Evolutionary conservation across 306 rosid species (phyloP).

Genomic region (Dalbergia cochinchinensis): DNA sequence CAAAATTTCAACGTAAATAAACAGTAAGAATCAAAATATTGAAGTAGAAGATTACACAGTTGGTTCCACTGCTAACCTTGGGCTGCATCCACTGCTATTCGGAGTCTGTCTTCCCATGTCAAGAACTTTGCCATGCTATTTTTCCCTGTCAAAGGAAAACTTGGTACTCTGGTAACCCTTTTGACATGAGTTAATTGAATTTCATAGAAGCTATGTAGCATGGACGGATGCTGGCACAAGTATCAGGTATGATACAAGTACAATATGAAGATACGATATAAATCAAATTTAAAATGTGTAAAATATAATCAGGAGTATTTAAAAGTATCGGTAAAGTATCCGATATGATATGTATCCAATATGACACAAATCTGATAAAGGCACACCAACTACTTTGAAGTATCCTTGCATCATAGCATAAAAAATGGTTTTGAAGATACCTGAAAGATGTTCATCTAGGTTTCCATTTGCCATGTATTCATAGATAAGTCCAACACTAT

Average conservation of each 20-base stretch:
- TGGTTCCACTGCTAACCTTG: constrained; percentile 53
- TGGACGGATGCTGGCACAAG: too few species aligned
- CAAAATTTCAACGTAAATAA: neutral
- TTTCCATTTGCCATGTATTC: constrained; percentile 56
- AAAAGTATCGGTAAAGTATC: too few species aligned
- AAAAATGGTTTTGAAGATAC: constrained; percentile 24
- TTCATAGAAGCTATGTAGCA: too few species aligned
- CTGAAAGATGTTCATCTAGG: constrained; percentile 51
- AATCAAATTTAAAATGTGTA: too few species aligned
- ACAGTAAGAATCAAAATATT: neutral
- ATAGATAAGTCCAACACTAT: constrained; percentile 46
- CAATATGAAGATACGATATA: too few species aligned
- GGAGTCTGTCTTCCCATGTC: constrained; percentile 60
- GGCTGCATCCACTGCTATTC: constrained; percentile 57
- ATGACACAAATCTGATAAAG: too few species aligned
- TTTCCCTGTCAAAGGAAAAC: constrained; percentile 37
- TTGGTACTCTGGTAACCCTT: too few species aligned
- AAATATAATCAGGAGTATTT: too few species aligned
- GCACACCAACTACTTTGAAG: too few species aligned
- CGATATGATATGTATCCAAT: too few species aligned
- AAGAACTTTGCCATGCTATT: constrained; percentile 29
- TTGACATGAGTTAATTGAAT: neutral
- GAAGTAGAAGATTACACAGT: neutral
- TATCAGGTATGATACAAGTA: too few species aligned
- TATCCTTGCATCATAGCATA: too few species aligned